Percentiles rank a stretch among this genome's conserved stretches.
Evolutionary conservation across 768 basidiomycete genomes (phyloP).

Genomic region (Panaeolus papilionaceus): DNA sequence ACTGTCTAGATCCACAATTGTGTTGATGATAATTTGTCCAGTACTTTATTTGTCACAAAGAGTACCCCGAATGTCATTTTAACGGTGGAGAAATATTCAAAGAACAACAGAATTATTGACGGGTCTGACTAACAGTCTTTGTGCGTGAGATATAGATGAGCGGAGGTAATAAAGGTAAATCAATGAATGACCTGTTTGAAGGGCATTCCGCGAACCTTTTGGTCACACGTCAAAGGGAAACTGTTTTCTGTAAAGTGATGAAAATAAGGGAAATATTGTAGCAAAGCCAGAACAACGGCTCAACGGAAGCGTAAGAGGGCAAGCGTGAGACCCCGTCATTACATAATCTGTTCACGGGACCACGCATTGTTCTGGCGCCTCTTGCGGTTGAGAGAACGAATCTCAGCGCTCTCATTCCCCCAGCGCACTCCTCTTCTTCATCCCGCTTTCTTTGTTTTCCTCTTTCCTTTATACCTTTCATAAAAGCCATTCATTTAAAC

Average conservation of each 20-base stretch:
- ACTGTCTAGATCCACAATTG: too few relatives aligned
- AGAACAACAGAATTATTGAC: too few relatives aligned
- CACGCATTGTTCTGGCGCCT: slow-evolving; percentile 14
- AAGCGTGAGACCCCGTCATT: slow-evolving; percentile 9
- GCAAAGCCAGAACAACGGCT: slow-evolving; percentile 7
- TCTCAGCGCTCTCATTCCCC: slow-evolving; percentile 10
- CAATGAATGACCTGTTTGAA: not conserved
- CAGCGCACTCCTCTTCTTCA: not conserved
- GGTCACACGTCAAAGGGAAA: not conserved
- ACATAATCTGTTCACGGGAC: slow-evolving; percentile 11
- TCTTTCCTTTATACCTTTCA: not conserved
- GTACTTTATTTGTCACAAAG: too few relatives aligned
- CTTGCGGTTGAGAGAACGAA: not conserved
- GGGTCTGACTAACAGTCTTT: not conserved
- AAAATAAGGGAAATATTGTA: not conserved
- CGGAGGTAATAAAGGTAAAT: slow-evolving; percentile 5
- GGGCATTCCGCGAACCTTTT: slow-evolving; percentile 2
- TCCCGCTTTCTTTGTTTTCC: not conserved
- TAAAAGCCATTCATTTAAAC: not conserved
- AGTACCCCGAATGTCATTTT: too few relatives aligned
- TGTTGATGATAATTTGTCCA: too few relatives aligned
- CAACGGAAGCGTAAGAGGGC: not conserved
- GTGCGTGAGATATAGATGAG: not conserved
- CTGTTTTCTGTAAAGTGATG: not conserved
- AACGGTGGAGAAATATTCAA: too few relatives aligned